Evolutionary conservation across 2,329 filamentous ascomycete genomes (phyloP), one percentile per base, ranked within the genome.

Genomic region (Apiospora rasikravindrae): DNA sequence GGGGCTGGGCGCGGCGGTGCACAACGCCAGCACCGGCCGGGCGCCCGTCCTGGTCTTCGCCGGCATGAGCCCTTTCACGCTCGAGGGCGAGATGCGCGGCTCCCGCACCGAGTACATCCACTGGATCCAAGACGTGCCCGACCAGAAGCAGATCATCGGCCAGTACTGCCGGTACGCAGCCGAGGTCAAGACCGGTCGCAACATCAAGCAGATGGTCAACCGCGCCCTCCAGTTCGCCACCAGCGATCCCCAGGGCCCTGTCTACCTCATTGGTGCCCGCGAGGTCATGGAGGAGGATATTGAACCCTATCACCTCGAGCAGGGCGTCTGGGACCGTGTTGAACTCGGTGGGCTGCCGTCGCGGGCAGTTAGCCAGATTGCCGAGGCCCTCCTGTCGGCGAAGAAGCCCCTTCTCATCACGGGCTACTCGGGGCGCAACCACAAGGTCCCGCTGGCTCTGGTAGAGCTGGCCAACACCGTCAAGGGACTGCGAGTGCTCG

Each of bases 201-300:
- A 97, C 78, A 90, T 97, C 73, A 97, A 97, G 86, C 94, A 97
- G 84, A 91, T 97, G 83, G 93, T 97, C 73, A 94, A 94, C 79
- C 91, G 94, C 1, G 94, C 94, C 0, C 81, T 97, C 71, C 93
- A 94, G 76, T 97, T 96, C 78, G 94, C 94, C 0, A 92, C 85
- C 67, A 94, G 91, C 40, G 92, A 92, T 70, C 94, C 94, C 0
- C 88, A 91, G 74, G 94, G 94, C 0, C 94, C 94, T 0, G 93
- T 95, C 0, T 97, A 97, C 76, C 84, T 97, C 4, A 90, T 88
- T 71, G 94, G 92, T 1, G 92, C 93, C 1, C 86, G 94, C 74
- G 94, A 97, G 81, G 90, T 94, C 0, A 94, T 97, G 90, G 93
- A 96, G 80, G 91, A 95, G 77, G 94, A 97, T 57, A 91, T 97